These are phyloP conservation scores for Aspergillus carbonarius DNA, from an alignment of 2,329 filamentous ascomycete genomes.

Conservation along the genomic window DNA sequence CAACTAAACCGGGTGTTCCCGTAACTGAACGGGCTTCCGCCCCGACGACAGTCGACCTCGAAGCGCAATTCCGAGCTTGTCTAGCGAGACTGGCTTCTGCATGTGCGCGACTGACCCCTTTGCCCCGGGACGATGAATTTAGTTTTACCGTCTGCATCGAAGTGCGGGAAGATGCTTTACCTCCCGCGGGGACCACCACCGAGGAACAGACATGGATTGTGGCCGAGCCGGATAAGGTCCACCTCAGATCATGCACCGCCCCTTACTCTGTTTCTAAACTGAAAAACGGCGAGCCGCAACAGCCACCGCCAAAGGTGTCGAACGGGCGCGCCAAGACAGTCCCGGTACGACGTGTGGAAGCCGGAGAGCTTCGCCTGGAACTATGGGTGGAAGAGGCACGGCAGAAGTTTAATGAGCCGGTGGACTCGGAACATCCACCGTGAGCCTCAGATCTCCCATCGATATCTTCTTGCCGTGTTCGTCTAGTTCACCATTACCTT, in stretches of 20 bases:
- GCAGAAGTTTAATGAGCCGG: conserved; percentile 51
- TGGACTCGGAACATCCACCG: conserved; percentile 38
- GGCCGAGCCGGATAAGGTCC: conserved; percentile 51
- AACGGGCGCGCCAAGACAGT: conserved; percentile 56
- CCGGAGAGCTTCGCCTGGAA: conserved; percentile 66
- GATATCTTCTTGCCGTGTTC: conserved; percentile 11
- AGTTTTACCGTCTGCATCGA: conserved; percentile 52
- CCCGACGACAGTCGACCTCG: conserved; percentile 43
- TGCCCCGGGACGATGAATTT: conserved; percentile 49
- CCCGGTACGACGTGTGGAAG: conserved; percentile 62
- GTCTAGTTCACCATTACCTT: conserved; percentile 16
- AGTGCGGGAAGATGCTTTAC: conserved; percentile 47
- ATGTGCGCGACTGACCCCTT: conserved; percentile 43
- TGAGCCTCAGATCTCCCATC: conserved; percentile 23
- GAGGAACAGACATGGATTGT: conserved; percentile 62
- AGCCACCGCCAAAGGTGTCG: conserved; percentile 33
- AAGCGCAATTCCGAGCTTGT: conserved; percentile 51
- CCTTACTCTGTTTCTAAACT: conserved; percentile 41
- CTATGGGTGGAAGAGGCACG: conserved; percentile 68
- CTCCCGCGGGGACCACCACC: conserved; percentile 47
- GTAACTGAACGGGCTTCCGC: conserved; percentile 29
- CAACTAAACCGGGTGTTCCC: conserved; percentile 31
- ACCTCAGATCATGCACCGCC: conserved; percentile 40
- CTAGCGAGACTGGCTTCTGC: conserved; percentile 46
- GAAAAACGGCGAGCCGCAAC: conserved; percentile 37